Percentiles rank a stretch among this genome's conserved stretches.
phyloP scores from a whole-genome alignment of 2,329 filamentous ascomycete species.

The Colletotrichum sp. region DNA sequence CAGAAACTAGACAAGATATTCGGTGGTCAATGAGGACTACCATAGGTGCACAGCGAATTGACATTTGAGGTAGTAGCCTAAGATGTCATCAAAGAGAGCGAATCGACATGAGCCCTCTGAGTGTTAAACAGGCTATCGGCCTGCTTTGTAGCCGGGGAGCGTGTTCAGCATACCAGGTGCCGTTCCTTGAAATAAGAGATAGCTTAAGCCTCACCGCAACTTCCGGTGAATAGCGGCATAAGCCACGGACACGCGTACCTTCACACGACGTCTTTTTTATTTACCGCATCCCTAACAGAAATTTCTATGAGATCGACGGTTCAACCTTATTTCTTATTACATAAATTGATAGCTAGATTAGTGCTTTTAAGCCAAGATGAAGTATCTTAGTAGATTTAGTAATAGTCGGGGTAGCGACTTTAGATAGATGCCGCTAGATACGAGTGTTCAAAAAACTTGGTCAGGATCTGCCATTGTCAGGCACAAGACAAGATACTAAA shows the following conservation, averaged over 20 bases:
- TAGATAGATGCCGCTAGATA: neutral
- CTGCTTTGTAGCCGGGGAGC: conserved; percentile 35
- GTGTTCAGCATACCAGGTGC: conserved; percentile 26
- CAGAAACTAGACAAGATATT: conserved; percentile 27
- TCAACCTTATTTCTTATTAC: neutral
- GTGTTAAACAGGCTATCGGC: conserved; percentile 33
- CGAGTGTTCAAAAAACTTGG: neutral
- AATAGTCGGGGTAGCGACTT: neutral
- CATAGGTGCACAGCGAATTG: conserved; percentile 27
- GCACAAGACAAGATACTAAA: neutral
- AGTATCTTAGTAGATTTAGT: neutral
- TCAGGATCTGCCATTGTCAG: neutral
- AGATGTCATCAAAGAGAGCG: conserved; percentile 34
- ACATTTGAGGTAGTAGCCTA: conserved; percentile 33
- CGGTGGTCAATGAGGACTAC: conserved; percentile 25
- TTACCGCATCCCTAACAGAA: conserved; percentile 32
- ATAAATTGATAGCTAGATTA: neutral
- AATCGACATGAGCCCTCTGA: conserved; percentile 24
- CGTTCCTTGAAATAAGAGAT: conserved; percentile 13
- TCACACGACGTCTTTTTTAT: conserved; percentile 36
- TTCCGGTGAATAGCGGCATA: too few relatives aligned
- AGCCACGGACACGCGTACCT: conserved; percentile 21
- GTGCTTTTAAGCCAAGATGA: neutral
- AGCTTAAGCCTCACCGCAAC: too few relatives aligned
- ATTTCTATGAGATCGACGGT: conserved; percentile 30